Percentiles rank a stretch among this genome's conserved stretches.
Evolutionary conservation across 2,329 filamentous ascomycete species (phyloP).

Genomic region (Neurospora crassa): DNA sequence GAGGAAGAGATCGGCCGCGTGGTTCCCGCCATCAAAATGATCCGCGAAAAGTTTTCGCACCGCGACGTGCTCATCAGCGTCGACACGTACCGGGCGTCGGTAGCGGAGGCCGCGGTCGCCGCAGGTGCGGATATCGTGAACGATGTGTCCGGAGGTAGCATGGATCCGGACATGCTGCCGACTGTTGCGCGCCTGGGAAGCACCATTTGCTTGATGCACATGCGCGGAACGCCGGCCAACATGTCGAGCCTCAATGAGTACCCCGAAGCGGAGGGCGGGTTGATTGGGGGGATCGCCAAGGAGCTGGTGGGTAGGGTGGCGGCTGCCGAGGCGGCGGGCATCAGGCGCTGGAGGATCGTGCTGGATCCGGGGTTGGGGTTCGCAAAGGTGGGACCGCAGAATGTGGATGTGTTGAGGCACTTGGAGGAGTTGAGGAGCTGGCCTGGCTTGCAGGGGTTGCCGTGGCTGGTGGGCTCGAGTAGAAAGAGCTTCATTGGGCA

Average conservation of each 20-base stretch:
- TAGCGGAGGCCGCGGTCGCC: constrained; percentile 65
- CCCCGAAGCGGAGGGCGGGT: constrained; percentile 30
- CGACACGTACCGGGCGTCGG: constrained; percentile 82
- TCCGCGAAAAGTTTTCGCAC: constrained; percentile 57
- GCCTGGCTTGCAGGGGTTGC: constrained; percentile 58
- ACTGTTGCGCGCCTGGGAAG: constrained; percentile 70
- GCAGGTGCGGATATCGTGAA: constrained; percentile 91
- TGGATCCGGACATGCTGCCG: constrained; percentile 74
- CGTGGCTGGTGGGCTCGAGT: constrained; percentile 85
- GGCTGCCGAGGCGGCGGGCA: constrained; percentile 69
- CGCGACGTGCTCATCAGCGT: constrained; percentile 65
- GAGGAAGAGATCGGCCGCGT: constrained; percentile 71
- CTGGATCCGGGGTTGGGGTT: constrained; percentile 93
- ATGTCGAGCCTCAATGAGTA: constrained; percentile 68
- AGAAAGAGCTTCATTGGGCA: constrained; percentile 82
- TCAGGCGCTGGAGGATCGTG: constrained; percentile 88
- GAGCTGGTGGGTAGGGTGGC: constrained; percentile 64
- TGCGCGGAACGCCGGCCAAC: constrained; percentile 76
- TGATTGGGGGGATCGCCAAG: constrained; percentile 53
- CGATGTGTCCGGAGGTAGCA: constrained; percentile 74
- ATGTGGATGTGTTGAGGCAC: constrained; percentile 66
- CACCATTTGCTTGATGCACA: constrained; percentile 83
- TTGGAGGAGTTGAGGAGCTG: constrained; percentile 55
- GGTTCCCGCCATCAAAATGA: constrained; percentile 65
- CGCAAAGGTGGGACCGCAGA: constrained; percentile 74